phyloP scores from a whole-genome alignment of 2,329 filamentous ascomycete genomes.

The Clathrospora elynae region DNA sequence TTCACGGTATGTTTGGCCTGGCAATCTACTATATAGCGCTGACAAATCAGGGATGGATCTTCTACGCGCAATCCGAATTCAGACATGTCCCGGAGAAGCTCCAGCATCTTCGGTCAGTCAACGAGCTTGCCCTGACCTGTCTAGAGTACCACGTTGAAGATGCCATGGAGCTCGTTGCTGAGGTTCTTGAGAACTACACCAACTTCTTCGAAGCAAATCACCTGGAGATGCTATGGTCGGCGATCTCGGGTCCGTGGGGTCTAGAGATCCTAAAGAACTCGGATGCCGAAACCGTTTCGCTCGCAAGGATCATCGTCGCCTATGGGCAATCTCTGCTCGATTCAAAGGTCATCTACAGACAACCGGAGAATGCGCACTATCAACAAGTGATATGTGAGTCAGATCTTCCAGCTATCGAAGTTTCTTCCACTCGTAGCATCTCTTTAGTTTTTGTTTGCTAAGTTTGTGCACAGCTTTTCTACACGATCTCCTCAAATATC shows the following conservation, averaged over 20 bases:
- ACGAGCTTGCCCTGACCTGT: slow-evolving; percentile 64
- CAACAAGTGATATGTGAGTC: slow-evolving; percentile 46
- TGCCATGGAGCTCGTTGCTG: slow-evolving; percentile 46
- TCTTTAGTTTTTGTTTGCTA: no score
- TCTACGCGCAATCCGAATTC: slow-evolving; percentile 71
- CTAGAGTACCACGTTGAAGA: slow-evolving; percentile 61
- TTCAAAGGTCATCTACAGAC: slow-evolving; percentile 53
- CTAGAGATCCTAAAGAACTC: slow-evolving; percentile 44
- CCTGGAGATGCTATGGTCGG: slow-evolving; percentile 41
- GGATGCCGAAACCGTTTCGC: slow-evolving; percentile 42
- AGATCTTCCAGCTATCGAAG: no score
- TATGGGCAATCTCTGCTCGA: slow-evolving; percentile 45
- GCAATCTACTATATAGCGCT: slow-evolving; percentile 5
- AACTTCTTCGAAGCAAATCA: slow-evolving; percentile 44
- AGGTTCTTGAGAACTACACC: slow-evolving; percentile 44
- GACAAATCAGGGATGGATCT: slow-evolving; percentile 68
- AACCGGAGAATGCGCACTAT: slow-evolving; percentile 47
- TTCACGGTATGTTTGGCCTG: slow-evolving; percentile 36
- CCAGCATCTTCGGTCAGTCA: slow-evolving; percentile 63
- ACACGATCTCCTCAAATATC: slow-evolving; percentile 67
- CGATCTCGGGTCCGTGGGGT: slow-evolving; percentile 43
- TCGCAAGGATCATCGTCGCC: slow-evolving; percentile 45
- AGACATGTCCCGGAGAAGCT: slow-evolving; percentile 63
- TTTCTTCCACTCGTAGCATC: no score
- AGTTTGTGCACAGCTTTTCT: slow-evolving; percentile 51